Evolutionary conservation across 108 stramenopile genomes (phyloP).

Genomic region (Bacterosira constricta): DNA sequence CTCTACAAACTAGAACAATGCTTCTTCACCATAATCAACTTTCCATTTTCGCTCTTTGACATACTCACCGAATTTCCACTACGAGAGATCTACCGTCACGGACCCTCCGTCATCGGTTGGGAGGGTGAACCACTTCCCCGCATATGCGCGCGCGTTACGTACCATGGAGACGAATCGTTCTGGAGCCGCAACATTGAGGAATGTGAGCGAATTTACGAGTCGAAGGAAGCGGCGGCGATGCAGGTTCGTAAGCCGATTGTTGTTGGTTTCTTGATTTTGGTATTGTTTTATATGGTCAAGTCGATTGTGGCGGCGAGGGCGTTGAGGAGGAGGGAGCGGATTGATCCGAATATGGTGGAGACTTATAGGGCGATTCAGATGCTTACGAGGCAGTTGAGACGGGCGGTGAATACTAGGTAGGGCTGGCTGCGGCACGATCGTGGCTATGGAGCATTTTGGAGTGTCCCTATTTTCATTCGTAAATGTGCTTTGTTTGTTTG

Average conservation of each 20-base stretch:
- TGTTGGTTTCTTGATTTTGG: slow-evolving; percentile 18
- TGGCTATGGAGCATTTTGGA: too few relatives aligned
- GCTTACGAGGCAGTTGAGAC: slow-evolving; percentile 35
- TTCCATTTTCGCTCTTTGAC: slow-evolving; percentile 22
- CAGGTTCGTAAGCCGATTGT: slow-evolving; percentile 51
- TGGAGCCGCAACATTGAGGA: slow-evolving; percentile 68
- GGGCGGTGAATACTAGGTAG: slow-evolving; percentile 25
- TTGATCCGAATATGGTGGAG: slow-evolving; percentile 62
- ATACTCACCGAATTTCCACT: slow-evolving; percentile 52
- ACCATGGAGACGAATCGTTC: slow-evolving; percentile 61
- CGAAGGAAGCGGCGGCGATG: slow-evolving; percentile 62
- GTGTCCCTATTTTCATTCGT: too few relatives aligned
- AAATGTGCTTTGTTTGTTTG: too few relatives aligned
- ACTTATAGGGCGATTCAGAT: slow-evolving; percentile 62
- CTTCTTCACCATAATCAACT: slow-evolving; percentile 1
- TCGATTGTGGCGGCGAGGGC: slow-evolving; percentile 36
- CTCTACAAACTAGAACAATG: slow-evolving; percentile 2
- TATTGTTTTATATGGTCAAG: slow-evolving; percentile 30
- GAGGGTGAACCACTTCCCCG: slow-evolving; percentile 55
- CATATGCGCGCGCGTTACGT: slow-evolving; percentile 59
- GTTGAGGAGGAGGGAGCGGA: slow-evolving; percentile 20
- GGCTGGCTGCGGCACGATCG: too few relatives aligned
- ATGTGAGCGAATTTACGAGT: slow-evolving; percentile 51
- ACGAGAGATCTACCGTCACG: slow-evolving; percentile 60
- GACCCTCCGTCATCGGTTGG: slow-evolving; percentile 62